Conservation (phyloP, 129 eudicot genomes). For the Tagetes erecta region DNA sequence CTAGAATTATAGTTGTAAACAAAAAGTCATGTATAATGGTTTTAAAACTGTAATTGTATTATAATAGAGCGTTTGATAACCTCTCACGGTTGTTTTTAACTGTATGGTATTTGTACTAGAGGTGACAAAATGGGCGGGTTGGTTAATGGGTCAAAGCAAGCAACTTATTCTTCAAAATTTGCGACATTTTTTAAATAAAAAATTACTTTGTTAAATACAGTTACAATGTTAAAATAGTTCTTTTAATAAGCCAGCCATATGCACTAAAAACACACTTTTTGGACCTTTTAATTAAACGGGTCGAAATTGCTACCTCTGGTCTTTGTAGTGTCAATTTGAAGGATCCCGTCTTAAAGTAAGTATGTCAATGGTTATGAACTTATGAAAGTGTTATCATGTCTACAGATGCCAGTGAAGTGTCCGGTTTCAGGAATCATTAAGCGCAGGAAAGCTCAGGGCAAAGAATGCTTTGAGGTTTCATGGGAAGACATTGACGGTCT, state of each 20-base stretch:
- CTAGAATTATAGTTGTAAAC: not conserved
- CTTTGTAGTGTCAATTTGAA: not conserved
- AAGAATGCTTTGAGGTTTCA: conserved; percentile 80
- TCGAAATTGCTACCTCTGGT: not conserved
- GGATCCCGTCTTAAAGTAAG: conserved; percentile 11
- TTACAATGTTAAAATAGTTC: not conserved
- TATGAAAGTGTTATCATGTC: not conserved
- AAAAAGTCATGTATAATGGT: not conserved
- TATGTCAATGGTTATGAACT: conserved; percentile 1
- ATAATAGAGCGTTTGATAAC: conserved; percentile 1
- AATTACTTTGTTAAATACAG: not conserved
- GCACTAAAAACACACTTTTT: not conserved
- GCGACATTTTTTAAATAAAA: not conserved
- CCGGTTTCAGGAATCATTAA: conserved; percentile 77
- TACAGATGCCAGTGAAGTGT: conserved; percentile 83
- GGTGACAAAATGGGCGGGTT: not conserved
- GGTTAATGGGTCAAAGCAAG: not conserved
- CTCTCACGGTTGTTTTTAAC: not conserved
- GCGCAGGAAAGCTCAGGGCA: conserved; percentile 72
- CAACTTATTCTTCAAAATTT: not conserved
- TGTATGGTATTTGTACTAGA: not conserved
- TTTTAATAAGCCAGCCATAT: not conserved
- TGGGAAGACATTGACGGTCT: conserved; percentile 82
- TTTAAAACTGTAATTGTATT: not conserved
- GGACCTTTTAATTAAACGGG: not conserved